phyloP scores from a whole-genome alignment of 768 basidiomycete genomes.

The Coprinellus micaceus region DNA sequence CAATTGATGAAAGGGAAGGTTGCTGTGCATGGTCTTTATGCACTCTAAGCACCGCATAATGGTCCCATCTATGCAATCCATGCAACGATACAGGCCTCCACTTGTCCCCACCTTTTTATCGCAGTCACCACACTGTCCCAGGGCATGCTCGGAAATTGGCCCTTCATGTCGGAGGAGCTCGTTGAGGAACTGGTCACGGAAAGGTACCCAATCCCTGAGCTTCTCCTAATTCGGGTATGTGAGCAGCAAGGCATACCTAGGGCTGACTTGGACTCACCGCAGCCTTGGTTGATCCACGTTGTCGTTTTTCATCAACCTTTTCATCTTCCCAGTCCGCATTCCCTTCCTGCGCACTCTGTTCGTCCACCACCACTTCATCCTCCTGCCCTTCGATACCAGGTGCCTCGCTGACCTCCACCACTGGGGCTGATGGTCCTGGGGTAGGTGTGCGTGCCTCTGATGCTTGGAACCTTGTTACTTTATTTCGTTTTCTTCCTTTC shows the following conservation, averaged over 20 bases:
- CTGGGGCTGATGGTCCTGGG: not conserved
- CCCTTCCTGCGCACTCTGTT: too few relatives aligned
- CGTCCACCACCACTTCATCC: not conserved
- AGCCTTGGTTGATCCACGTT: not conserved
- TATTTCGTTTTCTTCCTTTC: too few relatives aligned
- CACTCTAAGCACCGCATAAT: not conserved
- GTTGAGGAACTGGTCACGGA: not conserved
- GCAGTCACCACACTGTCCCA: not conserved
- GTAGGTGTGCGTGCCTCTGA: too few relatives aligned
- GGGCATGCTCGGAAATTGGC: not conserved
- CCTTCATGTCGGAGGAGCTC: not conserved
- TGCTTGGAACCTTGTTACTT: too few relatives aligned
- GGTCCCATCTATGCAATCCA: not conserved
- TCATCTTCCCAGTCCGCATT: not conserved
- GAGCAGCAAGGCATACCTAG: not conserved
- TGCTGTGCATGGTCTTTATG: not conserved
- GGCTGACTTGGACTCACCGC: not conserved
- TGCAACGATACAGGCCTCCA: not conserved
- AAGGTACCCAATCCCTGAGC: not conserved
- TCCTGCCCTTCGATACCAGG: not conserved
- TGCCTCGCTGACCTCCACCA: not conserved
- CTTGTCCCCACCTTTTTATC: not conserved
- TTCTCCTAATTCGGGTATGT: not conserved
- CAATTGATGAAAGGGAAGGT: not conserved
- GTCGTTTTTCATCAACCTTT: not conserved